Conservation (phyloP, 129 eudicot genomes). For the Flaveria ramosissima region DNA sequence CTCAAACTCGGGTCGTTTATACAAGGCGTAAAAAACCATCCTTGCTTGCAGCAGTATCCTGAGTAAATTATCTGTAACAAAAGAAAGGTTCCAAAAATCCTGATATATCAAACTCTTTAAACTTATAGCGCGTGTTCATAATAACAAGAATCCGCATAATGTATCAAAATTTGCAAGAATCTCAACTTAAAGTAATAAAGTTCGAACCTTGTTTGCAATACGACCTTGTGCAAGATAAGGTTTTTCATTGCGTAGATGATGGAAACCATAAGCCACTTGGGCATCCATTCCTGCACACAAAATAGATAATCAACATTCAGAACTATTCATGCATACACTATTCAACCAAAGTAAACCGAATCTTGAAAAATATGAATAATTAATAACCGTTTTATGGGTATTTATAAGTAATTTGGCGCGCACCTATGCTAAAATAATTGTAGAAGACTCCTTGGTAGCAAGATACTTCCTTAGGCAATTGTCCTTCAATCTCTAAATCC, state of each 20-base stretch:
- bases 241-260: constrained; percentile 79
- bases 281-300: constrained; percentile 88
- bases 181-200: neutral
- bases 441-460: constrained; percentile 89
- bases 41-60: constrained; percentile 83
- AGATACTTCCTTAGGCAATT: constrained; percentile 55
- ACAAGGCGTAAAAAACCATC: constrained; percentile 91
- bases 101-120: neutral
- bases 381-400: neutral
- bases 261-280: constrained; percentile 91
- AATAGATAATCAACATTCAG: neutral
- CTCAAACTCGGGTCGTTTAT: constrained; percentile 79
- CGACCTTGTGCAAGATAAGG: constrained; percentile 95
- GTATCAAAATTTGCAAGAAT: neutral
- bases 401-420: neutral
- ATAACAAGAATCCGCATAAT: neutral
- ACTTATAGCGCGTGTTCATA: neutral
- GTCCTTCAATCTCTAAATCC: constrained; percentile 62
- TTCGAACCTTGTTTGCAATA: constrained; percentile 79
- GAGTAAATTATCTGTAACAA: constrained; percentile 68
- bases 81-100: neutral
- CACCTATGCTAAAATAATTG: constrained; percentile 93
- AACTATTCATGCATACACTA: neutral
- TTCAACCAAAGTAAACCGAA: neutral
- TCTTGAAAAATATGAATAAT: constrained; percentile 1